These are phyloP conservation scores for Fonsecaea multimorphosa DNA, from an alignment of 2,329 filamentous ascomycete species.

Conservation along the genomic window DNA sequence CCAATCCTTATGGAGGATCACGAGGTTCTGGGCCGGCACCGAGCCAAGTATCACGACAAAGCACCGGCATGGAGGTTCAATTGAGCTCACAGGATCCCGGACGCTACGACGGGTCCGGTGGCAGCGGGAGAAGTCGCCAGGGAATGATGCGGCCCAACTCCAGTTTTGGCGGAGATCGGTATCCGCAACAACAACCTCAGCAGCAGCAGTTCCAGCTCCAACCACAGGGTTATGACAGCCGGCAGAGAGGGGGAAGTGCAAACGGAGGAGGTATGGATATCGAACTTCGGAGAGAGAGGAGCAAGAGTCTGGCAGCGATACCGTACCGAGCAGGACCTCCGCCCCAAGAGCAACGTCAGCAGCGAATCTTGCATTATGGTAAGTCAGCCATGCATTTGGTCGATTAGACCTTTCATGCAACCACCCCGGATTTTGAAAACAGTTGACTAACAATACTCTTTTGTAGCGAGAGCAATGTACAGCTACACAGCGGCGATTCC, in stretches of 20 bases:
- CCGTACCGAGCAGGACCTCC: conserved; percentile 51
- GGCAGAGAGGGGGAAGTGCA: conserved; percentile 49
- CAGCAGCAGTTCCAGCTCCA: background rate
- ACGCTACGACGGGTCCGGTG: conserved; percentile 57
- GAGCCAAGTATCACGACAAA: conserved; percentile 27
- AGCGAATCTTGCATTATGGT: conserved; percentile 87
- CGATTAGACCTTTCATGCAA: background rate
- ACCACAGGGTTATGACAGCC: conserved; percentile 36
- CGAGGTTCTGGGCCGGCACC: conserved; percentile 43
- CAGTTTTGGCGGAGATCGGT: conserved; percentile 58
- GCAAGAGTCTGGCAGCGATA: conserved; percentile 76
- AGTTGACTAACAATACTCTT: background rate
- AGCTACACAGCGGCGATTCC: conserved; percentile 93
- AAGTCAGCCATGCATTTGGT: conserved; percentile 63
- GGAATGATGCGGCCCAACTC: conserved; percentile 61
- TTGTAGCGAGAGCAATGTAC: conserved; percentile 85
- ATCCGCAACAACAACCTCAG: conserved; percentile 30
- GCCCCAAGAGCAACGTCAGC: conserved; percentile 8
- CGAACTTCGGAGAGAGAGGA: conserved; percentile 58
- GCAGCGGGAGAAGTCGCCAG: conserved; percentile 55
- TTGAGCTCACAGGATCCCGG: conserved; percentile 62
- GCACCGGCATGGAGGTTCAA: conserved; percentile 70
- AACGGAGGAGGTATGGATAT: conserved; percentile 38
- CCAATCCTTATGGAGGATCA: conserved; percentile 49
- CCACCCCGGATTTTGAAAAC: background rate